A percentile compares a stretch with the other conserved stretches of the same genome.
Evolutionary conservation across 2,329 filamentous ascomycete species (phyloP).

Genomic region (Penicillium italicum): DNA sequence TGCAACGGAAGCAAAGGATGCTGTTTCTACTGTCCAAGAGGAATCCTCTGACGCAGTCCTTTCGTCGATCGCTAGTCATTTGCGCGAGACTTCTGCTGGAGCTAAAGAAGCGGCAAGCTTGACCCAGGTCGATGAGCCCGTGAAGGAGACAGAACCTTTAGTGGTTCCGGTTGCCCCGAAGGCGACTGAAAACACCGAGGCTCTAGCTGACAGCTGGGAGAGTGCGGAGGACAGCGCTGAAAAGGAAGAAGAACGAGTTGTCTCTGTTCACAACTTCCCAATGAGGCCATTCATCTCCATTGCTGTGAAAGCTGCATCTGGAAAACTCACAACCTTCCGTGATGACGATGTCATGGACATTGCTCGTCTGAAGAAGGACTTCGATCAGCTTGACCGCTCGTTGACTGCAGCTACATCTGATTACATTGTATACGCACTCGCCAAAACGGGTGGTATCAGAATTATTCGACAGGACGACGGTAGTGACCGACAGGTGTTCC

Average conservation of each 20-base stretch:
- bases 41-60: conserved; percentile 38
- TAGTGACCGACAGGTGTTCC: conserved; percentile 86
- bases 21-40: conserved; percentile 30
- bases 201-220: conserved; percentile 85
- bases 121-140: conserved; percentile 50
- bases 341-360: conserved; percentile 86
- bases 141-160: conserved; percentile 54
- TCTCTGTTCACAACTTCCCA: conserved; percentile 90
- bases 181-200: conserved; percentile 53
- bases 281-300: conserved; percentile 96
- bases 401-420: conserved; percentile 83
- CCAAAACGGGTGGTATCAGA: conserved; percentile 85
- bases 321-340: conserved; percentile 60
- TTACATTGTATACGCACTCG: conserved; percentile 92
- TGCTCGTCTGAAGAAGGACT: conserved; percentile 92
- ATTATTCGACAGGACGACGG: conserved; percentile 94
- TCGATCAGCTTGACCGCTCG: conserved; percentile 93
- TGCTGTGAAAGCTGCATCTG: conserved; percentile 52
- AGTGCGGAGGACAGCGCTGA: conserved; percentile 69
- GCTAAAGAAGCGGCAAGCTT: conserved; percentile 51
- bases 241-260: conserved; percentile 60
- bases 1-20: conserved; percentile 50
- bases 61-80: conserved; percentile 29
- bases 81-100: conserved; percentile 43
- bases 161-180: conserved; percentile 52